Evolutionary conservation across 257 asterid genomes (phyloP).

Genomic region (Jacaranda mimosifolia): DNA sequence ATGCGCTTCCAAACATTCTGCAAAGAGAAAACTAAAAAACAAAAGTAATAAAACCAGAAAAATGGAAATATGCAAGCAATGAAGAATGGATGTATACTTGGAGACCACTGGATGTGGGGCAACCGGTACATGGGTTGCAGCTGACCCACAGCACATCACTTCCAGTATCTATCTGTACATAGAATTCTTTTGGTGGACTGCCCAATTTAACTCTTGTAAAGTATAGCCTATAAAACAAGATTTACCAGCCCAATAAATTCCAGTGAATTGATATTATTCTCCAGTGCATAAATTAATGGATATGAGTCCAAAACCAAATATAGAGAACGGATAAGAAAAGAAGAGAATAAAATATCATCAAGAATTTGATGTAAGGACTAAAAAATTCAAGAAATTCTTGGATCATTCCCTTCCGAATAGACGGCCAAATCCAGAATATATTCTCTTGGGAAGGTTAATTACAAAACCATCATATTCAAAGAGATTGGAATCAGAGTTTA

Average conservation of each 20-base stretch:
- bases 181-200: slow-evolving; percentile 88
- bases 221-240: slow-evolving; percentile 73
- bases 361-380: slow-evolving; percentile 6
- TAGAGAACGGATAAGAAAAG: background rate
- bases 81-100: slow-evolving; percentile 55
- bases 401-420: slow-evolving; percentile 27
- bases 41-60: background rate
- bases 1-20: slow-evolving; percentile 1
- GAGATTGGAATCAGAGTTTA: slow-evolving; percentile 28
- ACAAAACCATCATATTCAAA: slow-evolving; percentile 32
- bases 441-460: slow-evolving; percentile 31
- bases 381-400: slow-evolving; percentile 12
- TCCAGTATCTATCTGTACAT: slow-evolving; percentile 98
- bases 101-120: slow-evolving; percentile 94
- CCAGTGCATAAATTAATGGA: background rate
- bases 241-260: slow-evolving; percentile 30
- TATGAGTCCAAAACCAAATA: slow-evolving; percentile 3
- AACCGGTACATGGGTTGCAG: slow-evolving; percentile 84
- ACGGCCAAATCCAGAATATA: slow-evolving; percentile 33
- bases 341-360: background rate
- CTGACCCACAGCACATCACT: slow-evolving; percentile 98
- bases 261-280: background rate
- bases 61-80: slow-evolving; percentile 2
- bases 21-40: background rate
- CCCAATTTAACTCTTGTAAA: slow-evolving; percentile 87